phyloP scores from a whole-genome alignment of 2,329 filamentous ascomycete species.

The Cladosporium phlei region DNA sequence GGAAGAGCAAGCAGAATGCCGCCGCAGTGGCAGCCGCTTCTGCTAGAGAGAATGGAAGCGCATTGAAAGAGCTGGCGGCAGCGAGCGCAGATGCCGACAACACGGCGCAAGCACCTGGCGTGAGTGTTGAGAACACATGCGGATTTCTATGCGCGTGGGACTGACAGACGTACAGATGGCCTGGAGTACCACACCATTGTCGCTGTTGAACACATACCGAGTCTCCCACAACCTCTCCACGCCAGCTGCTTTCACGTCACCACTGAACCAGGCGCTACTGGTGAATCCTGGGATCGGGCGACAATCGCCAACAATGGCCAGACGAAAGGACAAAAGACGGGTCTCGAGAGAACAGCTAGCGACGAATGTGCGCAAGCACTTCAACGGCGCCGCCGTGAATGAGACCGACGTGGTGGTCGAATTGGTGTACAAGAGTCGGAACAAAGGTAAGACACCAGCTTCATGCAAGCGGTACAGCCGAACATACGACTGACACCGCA shows the following conservation, averaged over 20 bases:
- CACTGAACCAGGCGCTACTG: conserved; percentile 48
- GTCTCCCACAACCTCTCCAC: conserved; percentile 67
- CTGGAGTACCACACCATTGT: conserved; percentile 64
- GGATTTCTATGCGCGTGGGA: background rate
- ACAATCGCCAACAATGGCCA: conserved; percentile 71
- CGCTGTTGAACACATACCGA: conserved; percentile 69
- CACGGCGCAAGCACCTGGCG: conserved; percentile 17
- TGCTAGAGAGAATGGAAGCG: conserved; percentile 21
- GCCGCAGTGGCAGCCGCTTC: conserved; percentile 15
- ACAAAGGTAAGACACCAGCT: conserved; percentile 44
- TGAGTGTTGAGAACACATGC: conserved; percentile 16
- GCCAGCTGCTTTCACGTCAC: conserved; percentile 61
- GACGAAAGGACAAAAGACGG: conserved; percentile 58
- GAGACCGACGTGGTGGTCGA: conserved; percentile 82
- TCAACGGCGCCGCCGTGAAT: conserved; percentile 71
- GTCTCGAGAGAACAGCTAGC: conserved; percentile 70
- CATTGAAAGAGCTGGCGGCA: conserved; percentile 25
- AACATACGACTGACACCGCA: conserved; percentile 1
- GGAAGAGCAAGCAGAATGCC: conserved; percentile 33
- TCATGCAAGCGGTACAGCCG: background rate
- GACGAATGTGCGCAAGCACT: conserved; percentile 71
- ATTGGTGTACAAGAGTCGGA: conserved; percentile 66
- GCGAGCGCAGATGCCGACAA: conserved; percentile 22
- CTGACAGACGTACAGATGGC: conserved; percentile 42
- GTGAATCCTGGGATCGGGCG: conserved; percentile 54